These are phyloP conservation scores for Diaporthe amygdali DNA, from an alignment of 2,329 filamentous ascomycete species.

Conservation along the genomic window DNA sequence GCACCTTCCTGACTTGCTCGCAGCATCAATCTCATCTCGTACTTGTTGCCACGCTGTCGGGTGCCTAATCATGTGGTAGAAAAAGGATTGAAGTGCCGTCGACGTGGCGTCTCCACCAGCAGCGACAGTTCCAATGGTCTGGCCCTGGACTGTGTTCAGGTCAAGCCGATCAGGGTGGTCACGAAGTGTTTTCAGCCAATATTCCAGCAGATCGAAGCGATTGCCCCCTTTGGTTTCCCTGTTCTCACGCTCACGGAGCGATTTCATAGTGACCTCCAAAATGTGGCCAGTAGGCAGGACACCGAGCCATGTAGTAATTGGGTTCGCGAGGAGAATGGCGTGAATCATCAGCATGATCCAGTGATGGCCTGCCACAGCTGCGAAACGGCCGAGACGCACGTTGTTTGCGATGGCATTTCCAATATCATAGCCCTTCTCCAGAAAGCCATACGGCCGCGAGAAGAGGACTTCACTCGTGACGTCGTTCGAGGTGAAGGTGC, in stretches of 20 bases:
- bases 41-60: conserved; percentile 27
- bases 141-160: background rate
- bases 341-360: conserved; percentile 29
- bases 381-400: conserved; percentile 23
- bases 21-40: conserved; percentile 31
- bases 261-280: conserved; percentile 30
- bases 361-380: conserved; percentile 28
- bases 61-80: conserved; percentile 32
- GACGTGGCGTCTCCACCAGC: conserved; percentile 29
- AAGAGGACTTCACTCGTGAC: conserved; percentile 37
- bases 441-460: conserved; percentile 34
- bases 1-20: conserved; percentile 20
- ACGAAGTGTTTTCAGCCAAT: conserved; percentile 30
- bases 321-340: conserved; percentile 31
- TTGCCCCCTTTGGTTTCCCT: conserved; percentile 23
- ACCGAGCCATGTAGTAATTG: conserved; percentile 32
- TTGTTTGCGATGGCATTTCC: conserved; percentile 33
- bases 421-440: conserved; percentile 35
- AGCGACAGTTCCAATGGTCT: background rate
- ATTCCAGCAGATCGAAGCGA: conserved; percentile 31
- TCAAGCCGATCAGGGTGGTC: background rate
- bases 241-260: conserved; percentile 31
- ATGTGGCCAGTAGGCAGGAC: conserved; percentile 36
- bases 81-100: conserved; percentile 30
- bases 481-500: conserved; percentile 37